Evolutionary conservation across 768 basidiomycete species (phyloP).

Genomic region (Suillus americanus): DNA sequence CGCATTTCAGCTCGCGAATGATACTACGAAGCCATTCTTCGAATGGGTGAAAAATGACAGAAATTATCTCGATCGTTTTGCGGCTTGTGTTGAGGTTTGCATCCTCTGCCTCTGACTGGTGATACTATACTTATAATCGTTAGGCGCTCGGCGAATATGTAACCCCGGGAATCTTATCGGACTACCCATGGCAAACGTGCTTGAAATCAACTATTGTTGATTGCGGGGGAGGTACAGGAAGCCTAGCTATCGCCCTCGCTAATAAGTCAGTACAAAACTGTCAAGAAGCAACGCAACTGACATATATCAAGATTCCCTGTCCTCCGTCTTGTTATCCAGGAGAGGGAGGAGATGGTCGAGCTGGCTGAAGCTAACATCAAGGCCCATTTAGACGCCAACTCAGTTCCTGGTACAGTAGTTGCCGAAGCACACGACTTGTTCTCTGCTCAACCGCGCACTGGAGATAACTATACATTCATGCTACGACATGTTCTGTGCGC

Average conservation of each 20-base stretch:
- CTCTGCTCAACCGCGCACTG: constrained; percentile 29
- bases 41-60: constrained; percentile 16
- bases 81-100: constrained; percentile 1
- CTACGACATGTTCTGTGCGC: constrained; percentile 6
- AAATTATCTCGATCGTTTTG: not conserved
- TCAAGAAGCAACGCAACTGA: not conserved
- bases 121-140: not conserved
- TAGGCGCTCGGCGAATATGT: constrained; percentile 6
- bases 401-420: constrained; percentile 31
- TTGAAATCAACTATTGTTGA: constrained; percentile 39
- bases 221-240: constrained; percentile 42
- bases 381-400: constrained; percentile 33
- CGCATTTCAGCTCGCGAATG: constrained; percentile 38
- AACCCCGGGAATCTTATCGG: constrained; percentile 38
- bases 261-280: constrained; percentile 23
- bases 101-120: not conserved
- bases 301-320: not conserved
- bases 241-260: constrained; percentile 40
- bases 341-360: constrained; percentile 28
- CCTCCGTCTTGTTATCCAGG: constrained; percentile 35
- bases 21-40: constrained; percentile 37
- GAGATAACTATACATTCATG: constrained; percentile 1
- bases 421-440: constrained; percentile 43
- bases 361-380: constrained; percentile 13
- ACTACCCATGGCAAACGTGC: constrained; percentile 40